These are phyloP conservation scores for Erodium texanum DNA, from an alignment of 441 rosid species.

Conservation along the genomic window DNA sequence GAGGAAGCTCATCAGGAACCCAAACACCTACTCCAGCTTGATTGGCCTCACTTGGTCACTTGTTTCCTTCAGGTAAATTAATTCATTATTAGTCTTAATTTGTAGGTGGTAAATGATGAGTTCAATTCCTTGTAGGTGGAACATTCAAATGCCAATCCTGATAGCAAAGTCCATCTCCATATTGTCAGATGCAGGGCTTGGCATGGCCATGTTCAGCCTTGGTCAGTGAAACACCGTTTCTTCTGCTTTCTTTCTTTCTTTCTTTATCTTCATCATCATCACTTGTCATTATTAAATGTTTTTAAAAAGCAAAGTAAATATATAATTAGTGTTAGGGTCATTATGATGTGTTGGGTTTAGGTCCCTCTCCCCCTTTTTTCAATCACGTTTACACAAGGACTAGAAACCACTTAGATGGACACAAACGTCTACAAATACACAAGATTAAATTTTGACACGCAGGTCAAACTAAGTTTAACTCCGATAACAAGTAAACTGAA, in stretches of 20 bases:
- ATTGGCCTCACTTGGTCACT: conserved; percentile 90
- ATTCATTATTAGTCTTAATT: not conserved
- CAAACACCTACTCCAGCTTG: conserved; percentile 89
- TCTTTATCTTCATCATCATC: conserved; percentile 6
- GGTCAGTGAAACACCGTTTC: conserved; percentile 50
- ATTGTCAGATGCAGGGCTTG: conserved; percentile 98
- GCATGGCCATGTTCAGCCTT: conserved; percentile 99
- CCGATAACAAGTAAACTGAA: no score
- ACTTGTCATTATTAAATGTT: conserved; percentile 32
- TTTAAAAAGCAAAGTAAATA: conserved; percentile 26
- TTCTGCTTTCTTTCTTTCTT: conserved; percentile 6
- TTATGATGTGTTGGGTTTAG: conserved; percentile 30
- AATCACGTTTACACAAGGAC: no score
- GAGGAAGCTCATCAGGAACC: conserved; percentile 96
- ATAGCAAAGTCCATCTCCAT: conserved; percentile 92
- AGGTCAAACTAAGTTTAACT: no score
- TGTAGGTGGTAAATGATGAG: not conserved
- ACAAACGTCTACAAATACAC: no score
- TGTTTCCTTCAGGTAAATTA: conserved; percentile 59
- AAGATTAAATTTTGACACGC: no score
- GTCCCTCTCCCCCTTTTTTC: no score
- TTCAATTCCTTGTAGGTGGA: conserved; percentile 48
- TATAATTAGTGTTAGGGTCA: conserved; percentile 31
- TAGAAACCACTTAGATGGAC: no score
- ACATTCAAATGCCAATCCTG: conserved; percentile 81